These are phyloP conservation scores for Aspergillus calidoustus DNA, from an alignment of 2,329 filamentous ascomycete genomes.

Conservation along the genomic window DNA sequence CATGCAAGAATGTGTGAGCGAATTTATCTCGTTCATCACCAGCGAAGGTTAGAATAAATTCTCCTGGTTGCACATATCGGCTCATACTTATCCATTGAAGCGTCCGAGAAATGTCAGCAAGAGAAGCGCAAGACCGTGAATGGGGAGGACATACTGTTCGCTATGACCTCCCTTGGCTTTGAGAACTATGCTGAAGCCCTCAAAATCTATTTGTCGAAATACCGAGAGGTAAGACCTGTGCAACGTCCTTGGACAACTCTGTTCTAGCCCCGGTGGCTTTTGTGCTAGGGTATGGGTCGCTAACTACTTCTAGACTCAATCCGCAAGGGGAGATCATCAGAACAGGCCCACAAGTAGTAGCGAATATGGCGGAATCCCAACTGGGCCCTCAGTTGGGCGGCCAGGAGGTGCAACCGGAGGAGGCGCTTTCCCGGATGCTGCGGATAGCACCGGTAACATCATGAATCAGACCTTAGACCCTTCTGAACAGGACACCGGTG, in stretches of 20 bases:
- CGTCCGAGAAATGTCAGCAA: constrained; percentile 98
- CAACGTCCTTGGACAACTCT: constrained; percentile 23
- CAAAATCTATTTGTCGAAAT: constrained; percentile 97
- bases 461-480: constrained; percentile 50
- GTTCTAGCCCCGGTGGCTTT: constrained; percentile 35
- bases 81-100: constrained; percentile 42
- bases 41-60: constrained; percentile 77
- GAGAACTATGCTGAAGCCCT: constrained; percentile 98
- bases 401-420: constrained; percentile 36
- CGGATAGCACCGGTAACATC: constrained; percentile 50
- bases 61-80: background rate
- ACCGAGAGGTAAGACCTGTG: constrained; percentile 81
- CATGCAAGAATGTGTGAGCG: constrained; percentile 99
- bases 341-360: constrained; percentile 59
- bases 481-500: constrained; percentile 49
- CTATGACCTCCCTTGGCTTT: constrained; percentile 98
- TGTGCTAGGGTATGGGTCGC: constrained; percentile 20
- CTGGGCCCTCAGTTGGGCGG: constrained; percentile 35
- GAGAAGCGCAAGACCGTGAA: constrained; percentile 99
- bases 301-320: constrained; percentile 69
- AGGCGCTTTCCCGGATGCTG: constrained; percentile 42
- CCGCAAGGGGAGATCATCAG: constrained; percentile 71
- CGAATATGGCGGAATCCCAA: constrained; percentile 46
- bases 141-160: constrained; percentile 96
- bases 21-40: constrained; percentile 99